These are phyloP conservation scores for Colletotrichum sojae DNA, from an alignment of 2,329 filamentous ascomycete species.

Conservation along the genomic window DNA sequence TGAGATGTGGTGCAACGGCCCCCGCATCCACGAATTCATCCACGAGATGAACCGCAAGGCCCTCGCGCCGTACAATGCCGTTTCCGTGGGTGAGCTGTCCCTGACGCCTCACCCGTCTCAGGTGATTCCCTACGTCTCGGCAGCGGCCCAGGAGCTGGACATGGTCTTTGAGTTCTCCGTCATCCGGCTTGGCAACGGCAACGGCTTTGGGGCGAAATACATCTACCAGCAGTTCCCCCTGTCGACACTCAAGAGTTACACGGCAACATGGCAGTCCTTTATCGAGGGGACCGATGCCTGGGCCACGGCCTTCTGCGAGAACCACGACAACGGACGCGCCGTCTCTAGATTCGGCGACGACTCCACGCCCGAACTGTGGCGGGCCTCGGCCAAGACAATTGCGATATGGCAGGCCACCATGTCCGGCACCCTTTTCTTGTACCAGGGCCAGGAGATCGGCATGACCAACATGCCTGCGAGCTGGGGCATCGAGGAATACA, in stretches of 20 bases:
- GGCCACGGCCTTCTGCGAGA: slow-evolving; percentile 74
- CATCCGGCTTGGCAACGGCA: slow-evolving; percentile 67
- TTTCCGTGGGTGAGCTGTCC: slow-evolving; percentile 76
- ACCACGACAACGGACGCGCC: slow-evolving; percentile 73
- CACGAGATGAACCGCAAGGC: slow-evolving; percentile 69
- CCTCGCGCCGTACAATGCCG: slow-evolving; percentile 67
- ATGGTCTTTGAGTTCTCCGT: slow-evolving; percentile 75
- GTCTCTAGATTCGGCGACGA: slow-evolving; percentile 68
- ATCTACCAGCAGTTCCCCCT: slow-evolving; percentile 65
- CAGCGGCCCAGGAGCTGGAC: slow-evolving; percentile 66
- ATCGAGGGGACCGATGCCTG: slow-evolving; percentile 66
- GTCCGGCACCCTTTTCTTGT: slow-evolving; percentile 69
- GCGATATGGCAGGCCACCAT: slow-evolving; percentile 64
- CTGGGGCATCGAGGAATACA: slow-evolving; percentile 68
- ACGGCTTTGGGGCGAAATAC: slow-evolving; percentile 60
- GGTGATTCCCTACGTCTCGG: slow-evolving; percentile 69
- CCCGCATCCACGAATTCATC: slow-evolving; percentile 74
- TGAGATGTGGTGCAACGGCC: slow-evolving; percentile 72
- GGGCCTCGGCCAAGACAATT: slow-evolving; percentile 65
- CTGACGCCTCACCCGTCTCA: slow-evolving; percentile 65
- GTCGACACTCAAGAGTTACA: slow-evolving; percentile 58
- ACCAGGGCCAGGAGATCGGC: slow-evolving; percentile 74
- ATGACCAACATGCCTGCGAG: slow-evolving; percentile 68
- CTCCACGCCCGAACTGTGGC: slow-evolving; percentile 59
- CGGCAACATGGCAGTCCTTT: slow-evolving; percentile 64